Evolutionary conservation across 495 filamentous ascomycete genomes (phyloP), one percentile per base, ranked within the genome.

Genomic region (Penicillium argentinense): DNA sequence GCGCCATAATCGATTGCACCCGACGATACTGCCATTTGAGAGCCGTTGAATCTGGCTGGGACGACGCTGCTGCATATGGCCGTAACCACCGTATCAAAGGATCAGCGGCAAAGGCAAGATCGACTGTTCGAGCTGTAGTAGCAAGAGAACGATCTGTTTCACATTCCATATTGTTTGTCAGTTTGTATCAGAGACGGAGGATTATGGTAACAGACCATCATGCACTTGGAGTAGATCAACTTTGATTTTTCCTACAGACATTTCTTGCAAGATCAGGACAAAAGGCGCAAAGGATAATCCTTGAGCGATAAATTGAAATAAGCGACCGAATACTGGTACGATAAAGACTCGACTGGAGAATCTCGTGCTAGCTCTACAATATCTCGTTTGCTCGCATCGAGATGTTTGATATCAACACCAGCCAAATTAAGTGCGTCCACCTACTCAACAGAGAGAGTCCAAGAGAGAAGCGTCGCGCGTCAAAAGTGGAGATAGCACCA

Each of bases 61-160:
- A 13, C 63, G 58, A 64, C 0, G 49, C 47, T 16, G 45, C n/a
- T n/a, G 56, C 60, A 43, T 34, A 45, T 3, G 60, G 63, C 2
- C 63, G 63, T 14, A 64, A 40, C 63, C 63, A 67, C 45, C 40
- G 44, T 18, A 64, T 62, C 18, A 67, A 33, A 1, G 60, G 60
- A 49, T 67, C 63, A 4, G 56, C 43, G n/a, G 59, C 52, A 23
- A 67, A 67, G 2, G 63, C 53, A 11, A 50, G 42, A 21, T 47
- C 54, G 12, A 67, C 45, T 7, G 63, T 67, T 32, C 53, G 41
- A 7, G 55, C 51, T 6, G 59, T 47, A 0, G 53, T 34, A 4
- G 47, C 16, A 14, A 64, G 54, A 2, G 39, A 51, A 30, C 17
- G 17, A 14, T 56, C 57, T 59, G 25, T 17, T 39, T 14, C 11